Evolutionary conservation across 2,329 filamentous ascomycete genomes (phyloP).

Genomic region (Ophiostoma australiae): DNA sequence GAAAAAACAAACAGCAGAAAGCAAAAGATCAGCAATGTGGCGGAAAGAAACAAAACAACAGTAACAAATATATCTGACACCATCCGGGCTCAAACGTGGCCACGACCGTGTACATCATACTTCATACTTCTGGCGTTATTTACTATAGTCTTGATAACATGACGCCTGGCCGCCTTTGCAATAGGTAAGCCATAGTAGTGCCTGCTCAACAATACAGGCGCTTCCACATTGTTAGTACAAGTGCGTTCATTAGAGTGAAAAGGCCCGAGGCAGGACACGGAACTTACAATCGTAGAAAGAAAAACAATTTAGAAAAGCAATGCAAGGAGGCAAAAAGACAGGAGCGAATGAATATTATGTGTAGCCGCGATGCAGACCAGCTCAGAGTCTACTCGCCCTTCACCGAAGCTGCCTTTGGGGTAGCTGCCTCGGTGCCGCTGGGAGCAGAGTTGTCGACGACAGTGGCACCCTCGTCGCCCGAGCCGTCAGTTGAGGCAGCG

Average conservation of each 20-base stretch:
- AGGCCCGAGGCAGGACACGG: neutral
- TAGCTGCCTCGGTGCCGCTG: slow-evolving; percentile 32
- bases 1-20: neutral
- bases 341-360: neutral
- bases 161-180: neutral
- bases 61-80: neutral
- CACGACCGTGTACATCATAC: neutral
- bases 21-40: slow-evolving; percentile 12
- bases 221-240: neutral
- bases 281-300: neutral
- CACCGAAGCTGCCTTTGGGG: slow-evolving; percentile 18
- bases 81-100: neutral
- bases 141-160: neutral
- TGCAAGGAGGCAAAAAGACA: neutral
- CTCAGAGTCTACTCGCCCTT: slow-evolving; percentile 17
- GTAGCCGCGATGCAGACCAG: neutral
- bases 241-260: neutral
- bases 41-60: slow-evolving; percentile 8
- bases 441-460: slow-evolving; percentile 46
- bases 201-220: slow-evolving; percentile 1
- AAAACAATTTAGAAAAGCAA: neutral
- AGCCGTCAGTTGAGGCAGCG: slow-evolving; percentile 41
- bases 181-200: neutral
- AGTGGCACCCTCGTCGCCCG: slow-evolving; percentile 51
- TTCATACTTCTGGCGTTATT: neutral